These are phyloP conservation scores for Beauveria varroae DNA, from an alignment of 2,329 filamentous ascomycete species.

Conservation along the genomic window DNA sequence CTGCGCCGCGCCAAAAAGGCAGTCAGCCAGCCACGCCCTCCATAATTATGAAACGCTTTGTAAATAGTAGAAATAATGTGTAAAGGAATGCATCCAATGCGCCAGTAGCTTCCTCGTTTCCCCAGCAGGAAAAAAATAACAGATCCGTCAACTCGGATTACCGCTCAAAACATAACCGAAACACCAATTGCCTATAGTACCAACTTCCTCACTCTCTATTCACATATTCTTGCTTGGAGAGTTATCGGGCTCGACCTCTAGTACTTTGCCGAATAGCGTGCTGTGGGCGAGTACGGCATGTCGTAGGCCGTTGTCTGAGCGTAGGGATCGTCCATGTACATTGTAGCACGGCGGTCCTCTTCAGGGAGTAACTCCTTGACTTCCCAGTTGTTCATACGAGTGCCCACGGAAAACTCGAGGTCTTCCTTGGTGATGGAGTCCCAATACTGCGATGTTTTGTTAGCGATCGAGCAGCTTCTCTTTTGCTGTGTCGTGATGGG, in stretches of 20 bases:
- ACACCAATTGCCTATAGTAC: not conserved
- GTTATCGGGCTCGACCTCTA: conserved; percentile 19
- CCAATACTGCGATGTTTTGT: conserved; percentile 65
- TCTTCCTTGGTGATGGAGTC: conserved; percentile 98
- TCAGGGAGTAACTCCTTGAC: conserved; percentile 85
- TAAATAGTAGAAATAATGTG: not conserved
- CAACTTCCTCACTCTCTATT: not conserved
- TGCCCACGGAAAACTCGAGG: conserved; percentile 94
- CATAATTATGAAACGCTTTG: not conserved
- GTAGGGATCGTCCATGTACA: conserved; percentile 64
- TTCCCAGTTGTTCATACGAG: conserved; percentile 95
- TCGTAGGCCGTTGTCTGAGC: conserved; percentile 49
- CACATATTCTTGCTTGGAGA: not conserved
- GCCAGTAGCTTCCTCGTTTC: not conserved
- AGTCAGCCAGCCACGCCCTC: not conserved
- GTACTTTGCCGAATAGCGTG: conserved; percentile 40
- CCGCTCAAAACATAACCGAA: not conserved
- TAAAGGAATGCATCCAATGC: not conserved
- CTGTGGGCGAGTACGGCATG: conserved; percentile 39
- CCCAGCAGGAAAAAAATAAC: not conserved
- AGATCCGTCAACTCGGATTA: not conserved
- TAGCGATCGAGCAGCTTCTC: not conserved
- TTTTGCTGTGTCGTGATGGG: not conserved
- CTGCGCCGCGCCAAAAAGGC: not conserved
- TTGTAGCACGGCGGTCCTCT: conserved; percentile 66